Conservation (phyloP, 192 early-diverging fungal genomes). For the Thoreauomyces humboldtii region DNA sequence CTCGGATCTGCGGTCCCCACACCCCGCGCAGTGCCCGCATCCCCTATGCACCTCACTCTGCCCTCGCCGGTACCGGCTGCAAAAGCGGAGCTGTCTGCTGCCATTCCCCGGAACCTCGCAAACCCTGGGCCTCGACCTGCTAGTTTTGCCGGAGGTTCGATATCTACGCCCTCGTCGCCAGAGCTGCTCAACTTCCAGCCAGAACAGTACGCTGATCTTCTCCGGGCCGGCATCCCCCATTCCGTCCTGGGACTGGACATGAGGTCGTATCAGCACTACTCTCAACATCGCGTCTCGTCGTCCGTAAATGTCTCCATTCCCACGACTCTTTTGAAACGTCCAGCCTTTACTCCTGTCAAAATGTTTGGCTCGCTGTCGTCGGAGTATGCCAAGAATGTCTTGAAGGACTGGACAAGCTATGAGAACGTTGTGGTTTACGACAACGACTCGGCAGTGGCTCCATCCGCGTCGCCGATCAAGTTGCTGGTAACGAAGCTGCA, state of each 20-base stretch:
- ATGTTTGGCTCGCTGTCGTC: constrained; percentile 49
- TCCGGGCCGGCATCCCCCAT: background rate
- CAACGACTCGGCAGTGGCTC: constrained; percentile 34
- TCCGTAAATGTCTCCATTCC: constrained; percentile 72
- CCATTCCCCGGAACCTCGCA: background rate
- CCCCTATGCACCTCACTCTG: background rate
- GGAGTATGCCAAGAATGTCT: constrained; percentile 35
- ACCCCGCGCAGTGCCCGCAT: background rate
- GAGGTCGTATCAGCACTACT: constrained; percentile 60
- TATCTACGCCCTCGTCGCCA: background rate
- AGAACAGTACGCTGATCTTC: background rate
- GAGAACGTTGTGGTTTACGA: constrained; percentile 67
- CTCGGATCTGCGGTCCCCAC: background rate
- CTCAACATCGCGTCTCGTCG: constrained; percentile 45
- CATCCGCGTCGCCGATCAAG: constrained; percentile 2
- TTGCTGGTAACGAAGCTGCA: constrained; percentile 14
- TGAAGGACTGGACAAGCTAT: constrained; percentile 45
- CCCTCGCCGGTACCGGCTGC: too few species aligned
- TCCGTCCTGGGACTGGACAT: constrained; percentile 65
- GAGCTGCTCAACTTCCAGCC: background rate
- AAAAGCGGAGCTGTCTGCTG: background rate
- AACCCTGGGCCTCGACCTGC: background rate
- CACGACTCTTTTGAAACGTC: constrained; percentile 69
- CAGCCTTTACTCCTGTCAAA: constrained; percentile 50
- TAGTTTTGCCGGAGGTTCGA: background rate